Evolutionary conservation across 257 asterid species (phyloP).

Genomic region (Apocynum venetum): DNA sequence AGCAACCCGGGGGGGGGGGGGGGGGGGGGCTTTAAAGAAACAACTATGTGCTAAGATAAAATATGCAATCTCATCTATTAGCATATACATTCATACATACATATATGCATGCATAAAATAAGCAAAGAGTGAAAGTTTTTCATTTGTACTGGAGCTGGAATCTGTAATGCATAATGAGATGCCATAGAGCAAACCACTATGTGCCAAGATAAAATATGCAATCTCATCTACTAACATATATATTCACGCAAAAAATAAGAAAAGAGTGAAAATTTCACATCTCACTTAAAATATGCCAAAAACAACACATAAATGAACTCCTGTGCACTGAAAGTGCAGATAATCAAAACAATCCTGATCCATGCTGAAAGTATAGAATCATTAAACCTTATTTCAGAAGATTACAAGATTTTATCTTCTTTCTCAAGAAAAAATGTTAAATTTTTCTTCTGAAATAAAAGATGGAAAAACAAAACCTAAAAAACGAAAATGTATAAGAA

Average conservation of each 20-base stretch:
- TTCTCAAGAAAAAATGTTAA: too few relatives aligned
- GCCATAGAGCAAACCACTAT: too few relatives aligned
- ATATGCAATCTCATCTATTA: too few relatives aligned
- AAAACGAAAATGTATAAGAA: neutral
- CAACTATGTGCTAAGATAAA: neutral
- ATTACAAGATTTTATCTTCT: neutral
- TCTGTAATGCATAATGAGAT: too few relatives aligned
- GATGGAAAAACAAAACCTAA: neutral
- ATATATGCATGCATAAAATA: too few relatives aligned
- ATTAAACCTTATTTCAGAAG: neutral
- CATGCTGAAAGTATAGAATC: neutral
- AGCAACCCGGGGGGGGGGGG: neutral
- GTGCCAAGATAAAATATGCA: neutral
- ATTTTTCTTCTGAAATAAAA: too few relatives aligned
- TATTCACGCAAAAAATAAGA: neutral
- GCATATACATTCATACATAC: too few relatives aligned
- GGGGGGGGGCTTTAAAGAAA: neutral
- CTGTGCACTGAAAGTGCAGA: neutral
- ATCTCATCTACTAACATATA: neutral
- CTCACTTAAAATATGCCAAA: neutral
- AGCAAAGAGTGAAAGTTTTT: too few relatives aligned
- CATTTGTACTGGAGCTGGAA: too few relatives aligned
- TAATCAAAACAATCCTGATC: neutral
- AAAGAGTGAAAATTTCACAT: neutral
- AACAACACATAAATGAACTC: neutral